These are phyloP conservation scores for Citrus cavaleriei DNA, from an alignment of 345 rosid genomes.

Conservation along the genomic window DNA sequence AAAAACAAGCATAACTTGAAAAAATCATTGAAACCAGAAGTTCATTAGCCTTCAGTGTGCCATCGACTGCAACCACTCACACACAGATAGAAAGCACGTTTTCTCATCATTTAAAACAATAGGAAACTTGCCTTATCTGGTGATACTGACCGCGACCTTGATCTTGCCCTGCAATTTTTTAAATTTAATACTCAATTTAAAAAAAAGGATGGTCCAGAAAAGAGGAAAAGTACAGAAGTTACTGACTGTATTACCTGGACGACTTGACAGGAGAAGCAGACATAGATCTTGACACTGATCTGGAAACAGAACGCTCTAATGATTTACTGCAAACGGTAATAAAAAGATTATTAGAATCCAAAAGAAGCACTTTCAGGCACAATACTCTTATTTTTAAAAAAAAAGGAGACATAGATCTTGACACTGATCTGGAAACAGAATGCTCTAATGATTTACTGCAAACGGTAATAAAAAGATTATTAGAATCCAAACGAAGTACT, in stretches of 20 bases:
- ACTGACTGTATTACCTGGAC: conserved; percentile 33
- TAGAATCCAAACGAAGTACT: background rate
- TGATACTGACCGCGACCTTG: conserved; percentile 2
- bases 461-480: background rate
- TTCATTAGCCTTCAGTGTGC: background rate
- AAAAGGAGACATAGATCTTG: conserved; percentile 55
- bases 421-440: conserved; percentile 50
- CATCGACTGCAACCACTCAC: background rate
- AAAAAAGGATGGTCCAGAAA: background rate
- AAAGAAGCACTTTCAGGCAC: background rate
- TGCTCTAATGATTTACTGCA: conserved; percentile 58
- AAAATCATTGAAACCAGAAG: background rate
- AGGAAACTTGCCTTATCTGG: background rate
- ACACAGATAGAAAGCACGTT: background rate
- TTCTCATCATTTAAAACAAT: background rate
- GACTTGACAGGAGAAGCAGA: conserved; percentile 68
- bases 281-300: conserved; percentile 64
- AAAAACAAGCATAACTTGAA: too few species aligned
- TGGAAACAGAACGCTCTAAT: conserved; percentile 43
- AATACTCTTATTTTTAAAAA: too few species aligned
- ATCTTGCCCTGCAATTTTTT: conserved; percentile 1
- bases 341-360: background rate
- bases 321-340: conserved; percentile 45
- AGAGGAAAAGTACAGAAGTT: background rate
- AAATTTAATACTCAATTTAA: background rate